Base-by-base conservation (phyloP, 1,284 basidiomycete genomes). In the Austropuccinia psidii region DNA sequence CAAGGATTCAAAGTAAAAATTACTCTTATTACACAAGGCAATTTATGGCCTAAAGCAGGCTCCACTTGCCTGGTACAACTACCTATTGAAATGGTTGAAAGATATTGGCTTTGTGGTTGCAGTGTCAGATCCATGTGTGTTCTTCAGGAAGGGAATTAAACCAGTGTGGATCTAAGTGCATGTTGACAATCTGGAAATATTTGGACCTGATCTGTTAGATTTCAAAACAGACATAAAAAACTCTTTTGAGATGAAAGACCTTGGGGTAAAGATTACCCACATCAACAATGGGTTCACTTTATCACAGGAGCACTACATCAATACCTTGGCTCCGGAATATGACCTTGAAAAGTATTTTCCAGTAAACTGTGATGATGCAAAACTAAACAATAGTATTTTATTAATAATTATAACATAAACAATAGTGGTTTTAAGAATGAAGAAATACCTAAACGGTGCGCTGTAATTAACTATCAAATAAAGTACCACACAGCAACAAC, bases 11-110 rank as follows among this genome's bases (percentile, higher is more conserved):
- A n/a, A n/a, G n/a, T 31, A 24, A 15, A 33, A 61, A 33, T 37
- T 31, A 24, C 58, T 61, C 11, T 21, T 21, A 7, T 39, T 61
- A 4, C 8, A 57, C n/a, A 57, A 60, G 19, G 27, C 21, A 0
- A 52, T 69, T 19, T 60, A 69, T 39, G 27, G 67, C 0, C 37
- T 58, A 27, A 69, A 60, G 24, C 52, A 58, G 29, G 37, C 67
- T 41, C 67, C 43, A 1, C 4, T 21, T 19, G 17, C 41, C 6
- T 69, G 67, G 67, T 47, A 69, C 29, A 4, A 31, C 3, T 13
- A 31, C 11, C 39, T 64, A 4, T 2, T 6, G 4, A 15, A 2
- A 1, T 64, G 43, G 27, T 58, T 69, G 1, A 27, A 11, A 19
- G 3, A 50, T 0, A 55, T 57, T n/a, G 27, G 33, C n/a, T 67